A percentile compares a stretch with the other conserved stretches of the same genome.
Conservation (phyloP, 306 rosid species). For the Hippophae tibetana region DNA sequence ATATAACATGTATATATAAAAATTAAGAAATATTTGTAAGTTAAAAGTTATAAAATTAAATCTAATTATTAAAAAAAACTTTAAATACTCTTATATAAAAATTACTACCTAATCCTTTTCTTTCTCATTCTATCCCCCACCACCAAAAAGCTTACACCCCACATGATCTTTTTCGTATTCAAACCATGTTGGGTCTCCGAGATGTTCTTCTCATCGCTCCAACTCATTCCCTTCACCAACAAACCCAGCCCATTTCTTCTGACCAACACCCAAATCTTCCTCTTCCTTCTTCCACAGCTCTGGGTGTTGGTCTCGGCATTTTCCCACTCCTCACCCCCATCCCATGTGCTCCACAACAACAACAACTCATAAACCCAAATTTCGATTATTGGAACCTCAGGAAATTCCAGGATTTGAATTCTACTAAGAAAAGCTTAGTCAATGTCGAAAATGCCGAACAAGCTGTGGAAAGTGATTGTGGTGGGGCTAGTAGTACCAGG, state of each 20-base stretch:
- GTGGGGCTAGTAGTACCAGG: constrained; percentile 31
- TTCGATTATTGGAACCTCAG: constrained; percentile 38
- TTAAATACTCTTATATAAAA: no score
- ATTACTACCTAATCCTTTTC: no score
- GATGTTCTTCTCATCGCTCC: constrained; percentile 69
- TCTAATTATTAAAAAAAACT: no score
- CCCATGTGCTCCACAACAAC: constrained; percentile 23
- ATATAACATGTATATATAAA: no score
- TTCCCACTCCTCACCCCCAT: constrained; percentile 66
- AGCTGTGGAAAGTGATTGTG: constrained; percentile 18
- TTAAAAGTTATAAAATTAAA: no score
- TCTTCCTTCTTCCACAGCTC: constrained; percentile 45
- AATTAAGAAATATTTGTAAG: no score
- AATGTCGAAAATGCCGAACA: constrained; percentile 13
- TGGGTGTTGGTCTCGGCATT: constrained; percentile 72
- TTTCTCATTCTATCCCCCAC: no score
- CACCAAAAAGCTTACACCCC: no score
- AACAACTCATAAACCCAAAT: constrained; percentile 8
- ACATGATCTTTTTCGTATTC: no score
- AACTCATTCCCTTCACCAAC: constrained; percentile 40
- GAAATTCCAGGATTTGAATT: constrained; percentile 34
- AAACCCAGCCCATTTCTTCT: constrained; percentile 40
- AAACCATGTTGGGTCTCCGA: constrained; percentile 63
- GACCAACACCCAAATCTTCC: constrained; percentile 30
- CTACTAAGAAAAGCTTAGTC: constrained; percentile 22